Conservation (phyloP, 2,329 filamentous ascomycete species). For the Monosporascus cannonballus region DNA sequence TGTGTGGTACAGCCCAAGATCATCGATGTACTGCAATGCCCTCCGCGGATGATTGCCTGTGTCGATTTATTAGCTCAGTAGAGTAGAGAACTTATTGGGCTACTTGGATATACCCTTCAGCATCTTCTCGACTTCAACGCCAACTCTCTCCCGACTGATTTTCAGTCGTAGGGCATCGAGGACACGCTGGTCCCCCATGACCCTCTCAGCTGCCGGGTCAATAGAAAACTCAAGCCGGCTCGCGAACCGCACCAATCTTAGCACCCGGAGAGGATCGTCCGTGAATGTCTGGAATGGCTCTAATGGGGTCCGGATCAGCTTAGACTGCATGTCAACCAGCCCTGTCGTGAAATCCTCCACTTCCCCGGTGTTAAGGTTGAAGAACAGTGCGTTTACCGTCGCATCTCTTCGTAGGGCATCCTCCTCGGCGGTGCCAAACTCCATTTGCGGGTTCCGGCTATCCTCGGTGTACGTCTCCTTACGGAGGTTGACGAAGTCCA, state of each 20-base stretch:
- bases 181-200: conserved; percentile 77
- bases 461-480: conserved; percentile 89
- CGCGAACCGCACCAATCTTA: conserved; percentile 85
- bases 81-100: too few species aligned
- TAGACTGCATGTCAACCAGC: conserved; percentile 63
- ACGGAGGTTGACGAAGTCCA: conserved; percentile 90
- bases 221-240: conserved; percentile 78
- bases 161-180: conserved; percentile 74
- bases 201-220: conserved; percentile 58
- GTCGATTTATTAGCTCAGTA: conserved; percentile 2
- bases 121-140: conserved; percentile 87
- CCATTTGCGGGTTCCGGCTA: conserved; percentile 84
- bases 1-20: conserved; percentile 61
- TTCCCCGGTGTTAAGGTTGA: conserved; percentile 73
- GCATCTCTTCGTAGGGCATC: conserved; percentile 87
- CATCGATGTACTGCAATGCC: conserved; percentile 49
- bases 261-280: conserved; percentile 83
- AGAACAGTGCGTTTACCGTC: conserved; percentile 93
- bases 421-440: conserved; percentile 87
- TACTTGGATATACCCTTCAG: conserved; percentile 51
- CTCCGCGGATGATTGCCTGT: conserved; percentile 23
- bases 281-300: conserved; percentile 88
- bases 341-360: conserved; percentile 87
- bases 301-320: conserved; percentile 77
- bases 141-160: conserved; percentile 87